Evolutionary conservation across 176 grass and related monocot species (phyloP), one percentile per base, ranked within the genome.

Genomic region (Coix lacrymajobi): DNA sequence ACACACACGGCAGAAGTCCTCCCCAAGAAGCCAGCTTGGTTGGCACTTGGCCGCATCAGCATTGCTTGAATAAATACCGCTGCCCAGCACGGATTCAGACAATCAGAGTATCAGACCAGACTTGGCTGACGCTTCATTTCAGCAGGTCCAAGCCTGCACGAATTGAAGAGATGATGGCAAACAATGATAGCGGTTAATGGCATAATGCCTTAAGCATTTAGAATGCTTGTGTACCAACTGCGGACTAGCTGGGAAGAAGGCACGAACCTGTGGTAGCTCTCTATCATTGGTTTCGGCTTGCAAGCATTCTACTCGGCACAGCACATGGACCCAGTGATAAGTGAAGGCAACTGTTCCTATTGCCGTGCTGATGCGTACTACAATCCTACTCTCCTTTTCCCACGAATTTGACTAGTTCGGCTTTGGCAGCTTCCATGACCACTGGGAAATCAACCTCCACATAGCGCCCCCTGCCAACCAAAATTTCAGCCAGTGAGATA

Each of bases 401-500:
- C 0, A 85, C 75, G 32, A 94, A 75, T 56, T 95, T 98, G 79
- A 98, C 79, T 3, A 95, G 87, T 66, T 95, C 96, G 25, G 87
- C 79, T 93, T 88, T 98, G 66, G 92, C 92, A 68, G 91, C 96
- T 89, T 98, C 91, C 87, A 98, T 95, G 22, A 98, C 91, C 71
- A 93, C 66, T 16, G 83, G 84, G 75, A 98, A 98, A 91, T 95
- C 92, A 85, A 90, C 67, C 85, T 92, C 96, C 25, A 98, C 75
- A 54, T 95, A 98, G 14, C 92, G 84, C 4, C 93, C 93, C 96
- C 93, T 98, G 79, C 76, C 1, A 87, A 13, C 0, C 7, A 28
- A 33, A 72, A 37, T 41, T 81, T 66, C 54, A 58, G 25, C 1
- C 19, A 3, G 15, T 61, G 17, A 62, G 31, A 6, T 74, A 73